Percentiles rank a stretch among this genome's conserved stretches.
Conservation (phyloP, 805 yeast species). For the Monosporozyma unispora region DNA sequence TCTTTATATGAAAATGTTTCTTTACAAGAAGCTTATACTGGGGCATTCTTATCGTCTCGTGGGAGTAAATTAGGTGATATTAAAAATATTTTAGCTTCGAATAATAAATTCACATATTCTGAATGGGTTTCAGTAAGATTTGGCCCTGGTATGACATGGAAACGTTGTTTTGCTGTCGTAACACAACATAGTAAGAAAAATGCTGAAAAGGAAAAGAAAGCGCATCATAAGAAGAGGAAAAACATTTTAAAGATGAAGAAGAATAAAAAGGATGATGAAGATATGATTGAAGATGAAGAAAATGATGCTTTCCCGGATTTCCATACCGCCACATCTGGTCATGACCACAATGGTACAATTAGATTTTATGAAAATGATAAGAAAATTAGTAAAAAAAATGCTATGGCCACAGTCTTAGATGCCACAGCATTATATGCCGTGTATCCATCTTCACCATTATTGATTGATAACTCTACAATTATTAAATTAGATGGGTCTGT, state of each 20-base stretch:
- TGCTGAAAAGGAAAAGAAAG: conserved; percentile 8
- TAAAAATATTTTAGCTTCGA: conserved; percentile 62
- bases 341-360: conserved; percentile 48
- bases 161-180: conserved; percentile 81
- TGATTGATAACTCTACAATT: conserved; percentile 82
- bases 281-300: background rate
- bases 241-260: conserved; percentile 11
- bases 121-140: conserved; percentile 93
- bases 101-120: conserved; percentile 75
- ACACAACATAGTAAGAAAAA: conserved; percentile 52
- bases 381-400: conserved; percentile 52
- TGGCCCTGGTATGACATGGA: conserved; percentile 98
- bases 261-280: background rate
- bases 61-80: conserved; percentile 85
- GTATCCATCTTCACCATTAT: conserved; percentile 73
- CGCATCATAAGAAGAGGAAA: conserved; percentile 34
- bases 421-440: conserved; percentile 76
- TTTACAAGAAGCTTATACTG: conserved; percentile 93
- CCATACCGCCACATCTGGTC: background rate
- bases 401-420: conserved; percentile 71
- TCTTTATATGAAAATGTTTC: conserved; percentile 71
- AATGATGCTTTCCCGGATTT: background rate
- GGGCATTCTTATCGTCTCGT: conserved; percentile 79
- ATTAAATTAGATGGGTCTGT: conserved; percentile 81
- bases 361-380: conserved; percentile 75